Base-by-base conservation (phyloP, 768 basidiomycete species). In the Russula dissimulans region DNA sequence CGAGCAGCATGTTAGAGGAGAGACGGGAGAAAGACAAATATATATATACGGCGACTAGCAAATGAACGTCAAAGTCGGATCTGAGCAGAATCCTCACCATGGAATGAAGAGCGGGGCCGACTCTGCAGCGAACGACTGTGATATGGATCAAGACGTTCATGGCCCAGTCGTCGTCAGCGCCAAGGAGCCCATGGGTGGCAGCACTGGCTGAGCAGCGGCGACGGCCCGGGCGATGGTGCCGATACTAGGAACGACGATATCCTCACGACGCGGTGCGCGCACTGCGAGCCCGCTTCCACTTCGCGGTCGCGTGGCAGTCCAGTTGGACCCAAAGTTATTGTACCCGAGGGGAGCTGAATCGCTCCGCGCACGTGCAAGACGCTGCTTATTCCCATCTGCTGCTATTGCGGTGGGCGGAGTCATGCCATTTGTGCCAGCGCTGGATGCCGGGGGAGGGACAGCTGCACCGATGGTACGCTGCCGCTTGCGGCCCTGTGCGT, bases 311-410 rank as follows among this genome's bases (percentile, higher is more conserved):
- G 69, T 70, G 43, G 68, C 67, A 38, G 72, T 64, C 74, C 76
- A 71, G 64, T 65, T 73, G 7, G 63, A 57, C 10, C 66, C 64
- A 53, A 69, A 64, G 60, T 50, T 50, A 8, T 67, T 78, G 67
- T 84, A 83, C 45, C 84, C 84, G 38, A 87, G 71, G 42, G 86
- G 86, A 17, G 86, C 82, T 36, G 81, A 82, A 67, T 87, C 85
- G 66, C 84, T 86, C 67, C 85, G 72, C 36, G 84, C 84, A n/a
- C 85, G 76, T 54, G 78, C 75, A 50, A 75, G 68, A 69, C 77
- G 78, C 71, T 78, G 78, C 54, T 67, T 66, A 59, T 60, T 70
- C 63, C 67, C 67, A 15, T 65, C 64, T n/a, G 56, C 44, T 10
- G 43, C 59, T 45, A 51, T 53, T 47, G 57, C 31, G 38, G 54